Percentiles rank a stretch among this genome's conserved stretches.
Evolutionary conservation across 1,139 yeast genomes (phyloP).

Genomic region (Blastobotrys persicus): DNA sequence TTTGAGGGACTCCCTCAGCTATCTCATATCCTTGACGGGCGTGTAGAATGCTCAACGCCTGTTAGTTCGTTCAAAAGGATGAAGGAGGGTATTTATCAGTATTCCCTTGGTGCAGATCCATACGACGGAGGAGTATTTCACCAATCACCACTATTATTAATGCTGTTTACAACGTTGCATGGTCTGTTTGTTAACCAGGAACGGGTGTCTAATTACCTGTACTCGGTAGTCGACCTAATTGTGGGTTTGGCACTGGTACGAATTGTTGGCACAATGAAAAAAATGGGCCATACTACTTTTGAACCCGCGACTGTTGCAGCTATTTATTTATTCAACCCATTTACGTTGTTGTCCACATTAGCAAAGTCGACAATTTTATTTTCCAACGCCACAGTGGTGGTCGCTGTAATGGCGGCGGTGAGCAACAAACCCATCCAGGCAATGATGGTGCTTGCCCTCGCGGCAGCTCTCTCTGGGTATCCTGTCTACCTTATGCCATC

Average conservation of each 20-base stretch:
- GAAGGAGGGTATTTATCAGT: slow-evolving; percentile 74
- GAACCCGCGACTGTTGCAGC: slow-evolving; percentile 39
- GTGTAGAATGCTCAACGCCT: slow-evolving; percentile 80
- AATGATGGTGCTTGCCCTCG: slow-evolving; percentile 56
- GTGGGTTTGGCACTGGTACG: slow-evolving; percentile 44
- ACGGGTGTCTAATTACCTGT: slow-evolving; percentile 36
- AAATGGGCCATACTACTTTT: slow-evolving; percentile 15
- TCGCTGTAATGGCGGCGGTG: slow-evolving; percentile 50
- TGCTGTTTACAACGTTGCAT: slow-evolving; percentile 45
- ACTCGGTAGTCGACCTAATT: slow-evolving; percentile 42
- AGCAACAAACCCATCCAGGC: slow-evolving; percentile 45
- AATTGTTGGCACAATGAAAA: slow-evolving; percentile 35
- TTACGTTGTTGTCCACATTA: slow-evolving; percentile 62
- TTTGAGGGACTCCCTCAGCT: slow-evolving; percentile 33
- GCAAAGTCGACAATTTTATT: slow-evolving; percentile 68
- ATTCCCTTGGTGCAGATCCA: slow-evolving; percentile 58
- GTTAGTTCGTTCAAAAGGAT: slow-evolving; percentile 63
- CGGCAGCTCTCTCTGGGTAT: slow-evolving; percentile 63
- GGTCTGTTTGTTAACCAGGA: slow-evolving; percentile 24
- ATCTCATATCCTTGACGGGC: slow-evolving; percentile 44
- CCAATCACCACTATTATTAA: slow-evolving; percentile 70
- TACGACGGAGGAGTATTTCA: slow-evolving; percentile 87
- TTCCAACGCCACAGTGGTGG: slow-evolving; percentile 55
- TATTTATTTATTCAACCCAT: slow-evolving; percentile 77
- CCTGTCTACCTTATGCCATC: slow-evolving; percentile 45